These are phyloP conservation scores for Lepidium campestre DNA, from an alignment of 441 rosid species.

Conservation along the genomic window DNA sequence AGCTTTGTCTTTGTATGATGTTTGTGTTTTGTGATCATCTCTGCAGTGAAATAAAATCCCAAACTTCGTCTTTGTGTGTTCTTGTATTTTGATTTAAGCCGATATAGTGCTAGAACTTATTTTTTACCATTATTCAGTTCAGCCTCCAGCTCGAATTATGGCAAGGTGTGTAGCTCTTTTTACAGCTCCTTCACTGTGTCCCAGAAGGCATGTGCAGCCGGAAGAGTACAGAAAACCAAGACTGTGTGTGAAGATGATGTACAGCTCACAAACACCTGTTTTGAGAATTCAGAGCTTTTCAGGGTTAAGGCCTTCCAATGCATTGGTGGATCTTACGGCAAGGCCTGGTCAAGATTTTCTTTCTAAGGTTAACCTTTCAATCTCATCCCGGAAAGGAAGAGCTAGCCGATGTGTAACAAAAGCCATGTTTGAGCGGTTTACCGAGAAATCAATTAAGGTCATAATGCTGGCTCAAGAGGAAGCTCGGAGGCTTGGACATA, in stretches of 20 bases:
- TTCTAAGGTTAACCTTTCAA: conserved; percentile 35
- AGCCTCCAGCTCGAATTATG: conserved; percentile 45
- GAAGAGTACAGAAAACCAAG: conserved; percentile 41
- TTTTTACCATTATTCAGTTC: conserved; percentile 28
- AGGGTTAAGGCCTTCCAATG: conserved; percentile 58
- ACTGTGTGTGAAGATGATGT: conserved; percentile 47
- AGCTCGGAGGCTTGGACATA: conserved; percentile 95
- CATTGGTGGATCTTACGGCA: conserved; percentile 49
- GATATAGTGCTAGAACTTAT: not conserved
- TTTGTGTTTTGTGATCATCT: not conserved
- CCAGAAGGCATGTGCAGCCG: conserved; percentile 37
- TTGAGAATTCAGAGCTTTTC: conserved; percentile 47
- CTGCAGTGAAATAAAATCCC: not conserved
- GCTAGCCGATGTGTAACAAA: conserved; percentile 46
- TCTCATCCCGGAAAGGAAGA: conserved; percentile 39
- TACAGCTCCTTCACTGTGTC: conserved; percentile 37
- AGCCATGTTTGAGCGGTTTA: conserved; percentile 97
- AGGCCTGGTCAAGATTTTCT: conserved; percentile 40
- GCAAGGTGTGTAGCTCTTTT: conserved; percentile 58
- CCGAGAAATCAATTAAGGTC: conserved; percentile 97
- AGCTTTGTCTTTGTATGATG: not conserved
- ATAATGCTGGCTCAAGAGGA: conserved; percentile 99
- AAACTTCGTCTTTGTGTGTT: not conserved
- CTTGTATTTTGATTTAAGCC: not conserved
- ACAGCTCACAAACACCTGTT: conserved; percentile 31